Base-by-base conservation (phyloP, 1,284 basidiomycete species). In the Boletus holoroseus region DNA sequence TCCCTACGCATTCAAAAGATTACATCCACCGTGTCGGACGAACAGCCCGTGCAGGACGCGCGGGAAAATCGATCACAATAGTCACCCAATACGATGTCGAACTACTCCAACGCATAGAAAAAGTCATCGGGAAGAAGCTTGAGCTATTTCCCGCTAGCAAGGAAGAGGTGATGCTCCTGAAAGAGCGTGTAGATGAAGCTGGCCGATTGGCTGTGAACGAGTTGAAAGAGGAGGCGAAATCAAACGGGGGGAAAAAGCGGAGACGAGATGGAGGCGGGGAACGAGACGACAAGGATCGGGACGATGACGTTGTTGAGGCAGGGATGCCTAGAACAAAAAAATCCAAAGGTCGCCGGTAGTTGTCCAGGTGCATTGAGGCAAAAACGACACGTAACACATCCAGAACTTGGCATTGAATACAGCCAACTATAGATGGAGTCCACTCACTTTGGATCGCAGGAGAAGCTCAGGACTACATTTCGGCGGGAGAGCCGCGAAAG, bases 61-160 rank as follows among this genome's bases (percentile, higher is more conserved):
- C 91, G 2, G 96, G 96, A 37, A 97, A 97, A 72, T 88, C 91
- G 1, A 90, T 99, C 59, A 97, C 96, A 11, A 78, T 99, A 20
- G 94, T 98, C 11, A 94, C 95, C 1, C 96, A 99, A 71, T 99
- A 99, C 69, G 95, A 99, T 62, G 94, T 99, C 51, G 96, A 99
- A 70, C 79, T 98, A 48, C 74, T 99, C 11, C 93, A 98, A 68
- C 84, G 96, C 8, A 97, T 99, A 63, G 94, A 97, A 67, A 77
- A 81, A 20, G 93, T 95, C 5, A 87, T 91, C 28, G 94, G 83
- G 28, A 94, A 96, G 71, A 92, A 94, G 70, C 89, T 99, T 83
- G 85, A 86, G 31, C 75, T 91, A 27, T 99, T 93, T 78, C 85
- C 91, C 3, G 88, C 87, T 2, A 93, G 96, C 64, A 83, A 89